Evolutionary conservation across 768 basidiomycete genomes (phyloP), one percentile per base, ranked within the genome.

Genomic region (Fomitopsis serialis): DNA sequence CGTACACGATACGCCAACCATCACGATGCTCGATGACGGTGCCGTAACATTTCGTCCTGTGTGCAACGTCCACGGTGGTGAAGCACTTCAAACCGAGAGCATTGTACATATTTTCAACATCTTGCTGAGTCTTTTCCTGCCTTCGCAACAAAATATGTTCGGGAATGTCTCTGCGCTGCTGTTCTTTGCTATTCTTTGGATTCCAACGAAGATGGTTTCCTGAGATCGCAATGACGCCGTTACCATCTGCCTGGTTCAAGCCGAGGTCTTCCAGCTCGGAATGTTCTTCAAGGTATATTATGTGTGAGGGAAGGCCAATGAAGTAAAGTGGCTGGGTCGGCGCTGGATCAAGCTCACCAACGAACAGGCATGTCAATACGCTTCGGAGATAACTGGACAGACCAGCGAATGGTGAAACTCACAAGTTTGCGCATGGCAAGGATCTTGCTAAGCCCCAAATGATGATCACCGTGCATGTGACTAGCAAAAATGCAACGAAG

Each of bases 401-500:
- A n/a, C n/a, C n/a, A n/a, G n/a, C n/a, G n/a, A 32, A 11, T 32
- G 29, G 29, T 32, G 29, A 11, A n/a, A 25, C 34, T 55, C 11
- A 92, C 95, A 69, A 74, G 71, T 49, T 75, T 78, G 51, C 96
- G 78, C 71, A 85, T 80, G 0, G 80, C 73, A 17, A 98, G 73
- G 8, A 98, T 71, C 54, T 83, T 81, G 0, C 84, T 77, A 32
- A 95, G 66, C 8, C 96, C 95, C 37, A 87, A 78, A 64, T 97
- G 95, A 67, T 98, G 96, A 63, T 98, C 96, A 0, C 79, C 95
- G 63, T 97, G 96, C 59, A 88, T 79, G 65, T 98, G 96, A 56
- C 89, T 92, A 55, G 96, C 74, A 66, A 85, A 97, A 35, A 98
- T 78, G 63, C 89, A 84, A 61, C 80, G 86, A 12, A 94, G 67